Conservation (phyloP, 2,329 filamentous ascomycete species). For the Dactylella cylindrospora region DNA sequence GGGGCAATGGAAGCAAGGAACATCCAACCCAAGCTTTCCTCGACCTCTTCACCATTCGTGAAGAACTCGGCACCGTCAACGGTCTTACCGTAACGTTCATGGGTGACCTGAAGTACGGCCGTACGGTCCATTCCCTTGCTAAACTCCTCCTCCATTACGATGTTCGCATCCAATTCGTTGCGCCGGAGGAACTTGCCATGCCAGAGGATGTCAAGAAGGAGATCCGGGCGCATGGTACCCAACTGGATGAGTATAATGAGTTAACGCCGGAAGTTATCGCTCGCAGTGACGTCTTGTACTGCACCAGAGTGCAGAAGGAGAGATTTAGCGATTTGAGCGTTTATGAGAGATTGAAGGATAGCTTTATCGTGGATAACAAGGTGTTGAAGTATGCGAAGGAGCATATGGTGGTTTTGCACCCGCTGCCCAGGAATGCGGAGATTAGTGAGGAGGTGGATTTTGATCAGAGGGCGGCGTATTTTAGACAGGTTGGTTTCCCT, state of each 20-base stretch:
- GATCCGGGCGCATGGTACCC: constrained; percentile 72
- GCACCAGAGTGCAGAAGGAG: constrained; percentile 95
- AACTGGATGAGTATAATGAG: constrained; percentile 71
- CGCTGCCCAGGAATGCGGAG: constrained; percentile 88
- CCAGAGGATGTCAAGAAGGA: constrained; percentile 72
- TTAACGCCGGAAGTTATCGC: constrained; percentile 85
- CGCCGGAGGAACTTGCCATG: constrained; percentile 74
- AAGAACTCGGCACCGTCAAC: constrained; percentile 93
- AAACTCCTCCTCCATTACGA: constrained; percentile 95
- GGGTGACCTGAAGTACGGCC: constrained; percentile 88
- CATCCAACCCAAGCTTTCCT: constrained; percentile 97
- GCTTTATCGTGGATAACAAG: constrained; percentile 85
- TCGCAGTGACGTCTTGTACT: constrained; percentile 89
- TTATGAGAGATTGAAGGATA: constrained; percentile 85
- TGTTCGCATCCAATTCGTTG: constrained; percentile 87
- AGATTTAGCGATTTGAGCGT: constrained; percentile 77
- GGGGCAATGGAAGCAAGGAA: constrained; percentile 87
- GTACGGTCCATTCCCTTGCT: constrained; percentile 91
- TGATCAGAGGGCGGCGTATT: constrained; percentile 94
- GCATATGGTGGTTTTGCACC: constrained; percentile 93
- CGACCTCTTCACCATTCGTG: constrained; percentile 96
- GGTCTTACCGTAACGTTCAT: constrained; percentile 94
- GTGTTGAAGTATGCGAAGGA: constrained; percentile 88
- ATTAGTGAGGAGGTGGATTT: constrained; percentile 95
- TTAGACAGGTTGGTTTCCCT: constrained; percentile 74